A percentile compares a stretch with the other conserved stretches of the same genome.
These are phyloP conservation scores for Zymoseptoria pseudotritici DNA, from an alignment of 2,329 filamentous ascomycete species.

Conservation along the genomic window DNA sequence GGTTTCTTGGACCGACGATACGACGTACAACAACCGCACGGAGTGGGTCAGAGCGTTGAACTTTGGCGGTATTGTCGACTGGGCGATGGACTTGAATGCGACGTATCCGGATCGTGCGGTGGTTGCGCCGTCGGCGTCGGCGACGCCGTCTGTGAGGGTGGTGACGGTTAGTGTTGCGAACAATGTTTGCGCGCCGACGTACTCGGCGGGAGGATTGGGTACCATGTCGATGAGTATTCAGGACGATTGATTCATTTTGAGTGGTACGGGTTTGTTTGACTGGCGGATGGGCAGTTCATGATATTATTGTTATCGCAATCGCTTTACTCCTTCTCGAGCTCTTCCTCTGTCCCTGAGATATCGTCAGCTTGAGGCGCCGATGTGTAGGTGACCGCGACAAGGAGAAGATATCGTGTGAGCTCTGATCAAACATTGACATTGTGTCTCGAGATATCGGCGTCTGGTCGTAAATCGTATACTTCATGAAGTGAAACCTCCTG, in stretches of 20 bases:
- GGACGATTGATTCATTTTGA: background rate
- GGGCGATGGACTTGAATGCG: slow-evolving; percentile 5
- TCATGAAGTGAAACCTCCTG: background rate
- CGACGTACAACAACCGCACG: slow-evolving; percentile 3
- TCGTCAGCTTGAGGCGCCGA: no score
- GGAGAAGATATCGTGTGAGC: no score
- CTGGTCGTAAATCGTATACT: no score
- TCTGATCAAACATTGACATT: no score
- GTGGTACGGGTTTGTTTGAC: no score
- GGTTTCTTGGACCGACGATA: slow-evolving; percentile 5
- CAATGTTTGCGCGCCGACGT: background rate
- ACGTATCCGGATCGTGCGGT: background rate
- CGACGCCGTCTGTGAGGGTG: background rate
- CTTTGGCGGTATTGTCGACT: slow-evolving; percentile 4
- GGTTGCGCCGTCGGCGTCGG: background rate
- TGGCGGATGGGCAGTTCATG: no score
- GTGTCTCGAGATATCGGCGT: no score
- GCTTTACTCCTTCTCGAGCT: no score
- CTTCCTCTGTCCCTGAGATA: no score
- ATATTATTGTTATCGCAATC: no score
- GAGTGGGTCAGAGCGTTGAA: slow-evolving; percentile 2
- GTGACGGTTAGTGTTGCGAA: background rate
- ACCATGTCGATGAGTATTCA: background rate
- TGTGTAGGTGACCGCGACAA: no score
- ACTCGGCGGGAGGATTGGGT: background rate